phyloP scores from a whole-genome alignment of 179 eudicot species.

The Silene coronaria region DNA sequence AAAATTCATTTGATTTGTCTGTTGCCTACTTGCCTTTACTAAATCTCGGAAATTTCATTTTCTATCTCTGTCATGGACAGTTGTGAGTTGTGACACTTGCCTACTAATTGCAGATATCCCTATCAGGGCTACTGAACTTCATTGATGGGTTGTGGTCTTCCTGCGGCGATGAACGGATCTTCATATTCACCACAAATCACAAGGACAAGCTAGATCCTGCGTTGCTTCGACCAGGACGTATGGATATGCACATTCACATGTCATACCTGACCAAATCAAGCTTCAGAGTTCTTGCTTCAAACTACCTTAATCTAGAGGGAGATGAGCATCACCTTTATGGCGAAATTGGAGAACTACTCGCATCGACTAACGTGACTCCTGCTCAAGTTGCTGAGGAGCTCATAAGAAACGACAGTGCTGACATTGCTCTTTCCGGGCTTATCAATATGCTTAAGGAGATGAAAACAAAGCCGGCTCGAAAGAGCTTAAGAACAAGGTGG shows the following conservation, averaged over 20 bases:
- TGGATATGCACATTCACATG: conserved; percentile 44
- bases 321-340: conserved; percentile 21
- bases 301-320: conserved; percentile 19
- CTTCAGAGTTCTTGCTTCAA: conserved; percentile 28
- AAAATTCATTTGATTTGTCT: background rate
- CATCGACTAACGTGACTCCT: conserved; percentile 19
- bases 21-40: too few species aligned
- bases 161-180: conserved; percentile 37
- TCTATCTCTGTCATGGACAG: too few species aligned
- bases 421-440: conserved; percentile 24
- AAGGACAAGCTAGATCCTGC: conserved; percentile 41
- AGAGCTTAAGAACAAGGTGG: background rate
- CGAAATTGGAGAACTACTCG: conserved; percentile 22
- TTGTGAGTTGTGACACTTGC: background rate
- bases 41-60: too few species aligned
- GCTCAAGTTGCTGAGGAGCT: conserved; percentile 38
- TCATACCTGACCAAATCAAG: conserved; percentile 28
- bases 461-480: background rate
- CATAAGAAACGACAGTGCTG: conserved; percentile 27
- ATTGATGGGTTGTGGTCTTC: conserved; percentile 37
- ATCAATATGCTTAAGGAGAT: conserved; percentile 20
- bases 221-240: conserved; percentile 36
- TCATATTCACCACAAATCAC: conserved; percentile 40
- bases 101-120: conserved; percentile 22
- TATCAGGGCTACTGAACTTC: conserved; percentile 32